phyloP scores from a whole-genome alignment of 2,329 filamentous ascomycete genomes.

The Penicillium psychrosexuale region DNA sequence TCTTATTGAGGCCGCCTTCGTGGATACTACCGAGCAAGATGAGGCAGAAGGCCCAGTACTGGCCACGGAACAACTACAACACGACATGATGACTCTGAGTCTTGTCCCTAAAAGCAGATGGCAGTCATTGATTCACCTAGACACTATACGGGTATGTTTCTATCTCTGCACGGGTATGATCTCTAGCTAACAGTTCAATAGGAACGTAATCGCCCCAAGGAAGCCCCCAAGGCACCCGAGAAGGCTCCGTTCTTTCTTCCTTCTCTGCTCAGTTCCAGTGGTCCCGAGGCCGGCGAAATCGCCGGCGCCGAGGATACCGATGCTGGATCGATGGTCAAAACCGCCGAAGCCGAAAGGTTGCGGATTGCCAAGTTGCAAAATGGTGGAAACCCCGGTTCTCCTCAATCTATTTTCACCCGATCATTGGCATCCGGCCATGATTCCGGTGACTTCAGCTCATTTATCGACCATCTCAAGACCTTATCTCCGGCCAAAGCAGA shows the following conservation, averaged over 20 bases:
- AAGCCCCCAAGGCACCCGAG: constrained; percentile 85
- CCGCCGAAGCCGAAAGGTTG: constrained; percentile 53
- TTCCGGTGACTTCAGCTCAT: constrained; percentile 60
- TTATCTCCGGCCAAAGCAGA: constrained; percentile 83
- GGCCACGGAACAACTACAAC: constrained; percentile 70
- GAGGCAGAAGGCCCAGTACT: constrained; percentile 55
- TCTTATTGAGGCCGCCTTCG: constrained; percentile 72
- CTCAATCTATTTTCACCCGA: constrained; percentile 45
- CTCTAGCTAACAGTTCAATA: constrained; percentile 37
- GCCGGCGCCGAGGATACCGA: constrained; percentile 29
- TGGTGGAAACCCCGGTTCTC: constrained; percentile 33
- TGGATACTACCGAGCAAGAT: constrained; percentile 50
- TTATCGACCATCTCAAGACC: constrained; percentile 75
- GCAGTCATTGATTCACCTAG: constrained; percentile 91
- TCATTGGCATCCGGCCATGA: constrained; percentile 47
- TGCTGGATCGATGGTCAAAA: constrained; percentile 30
- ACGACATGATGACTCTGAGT: constrained; percentile 82
- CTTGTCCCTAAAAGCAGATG: constrained; percentile 85
- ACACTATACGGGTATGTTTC: constrained; percentile 64
- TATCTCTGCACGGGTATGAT: not conserved
- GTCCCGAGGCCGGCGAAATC: constrained; percentile 22
- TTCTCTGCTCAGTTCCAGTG: constrained; percentile 26
- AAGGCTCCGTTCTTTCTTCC: constrained; percentile 96
- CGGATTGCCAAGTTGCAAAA: constrained; percentile 67
- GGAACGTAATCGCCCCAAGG: constrained; percentile 88